Base-by-base conservation (phyloP, 148 eudicot species). In the Chenopodium berlandieri region DNA sequence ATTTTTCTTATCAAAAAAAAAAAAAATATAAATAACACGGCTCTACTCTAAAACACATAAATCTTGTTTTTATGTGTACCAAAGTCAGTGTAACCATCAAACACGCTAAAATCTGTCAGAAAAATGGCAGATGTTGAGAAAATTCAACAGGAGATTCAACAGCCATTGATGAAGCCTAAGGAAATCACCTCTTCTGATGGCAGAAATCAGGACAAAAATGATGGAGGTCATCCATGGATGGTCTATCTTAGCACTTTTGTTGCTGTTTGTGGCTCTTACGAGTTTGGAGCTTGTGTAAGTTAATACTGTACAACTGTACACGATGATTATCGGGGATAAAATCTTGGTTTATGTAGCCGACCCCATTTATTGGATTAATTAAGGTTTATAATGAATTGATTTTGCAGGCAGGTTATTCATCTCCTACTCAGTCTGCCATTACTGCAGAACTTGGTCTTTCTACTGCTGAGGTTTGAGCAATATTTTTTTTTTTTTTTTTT, bases 201-300 rank as follows among this genome's bases (percentile, higher is more conserved):
- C n/a, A 34, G 23, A 71, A 71, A 10, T 67, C 31, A 31, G 16
- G 9, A 31, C 71, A 11, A 25, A 32, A 44, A 54, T 78, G 78
- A 7, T 71, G 77, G 84, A 12, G 84, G 85, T 63, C 92, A 91
- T 56, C 86, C 92, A 81, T 93, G 92, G 89, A 95, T 93, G 91
- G 93, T 95, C 76, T 95, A 95, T 70, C 82, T 95, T 74, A 86
- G 90, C 83, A 95, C 98, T 60, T 85, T 90, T 72, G 94, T 92
- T 71, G 97, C 97, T n/a, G 93, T 95, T 37, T 95, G 96, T 83
- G 98, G 98, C 67, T 93, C 98, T 80, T 95, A 88, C 83, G 93
- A 88, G 46, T 95, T 95, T 82, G 98, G 98, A 77, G 86, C 89
- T 71, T 93, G 94, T 77, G 98, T 95, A 50, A 50, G 14, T 50